Conservation (phyloP, 1,284 basidiomycete species). For the Kalmanozyma brasiliensis region DNA sequence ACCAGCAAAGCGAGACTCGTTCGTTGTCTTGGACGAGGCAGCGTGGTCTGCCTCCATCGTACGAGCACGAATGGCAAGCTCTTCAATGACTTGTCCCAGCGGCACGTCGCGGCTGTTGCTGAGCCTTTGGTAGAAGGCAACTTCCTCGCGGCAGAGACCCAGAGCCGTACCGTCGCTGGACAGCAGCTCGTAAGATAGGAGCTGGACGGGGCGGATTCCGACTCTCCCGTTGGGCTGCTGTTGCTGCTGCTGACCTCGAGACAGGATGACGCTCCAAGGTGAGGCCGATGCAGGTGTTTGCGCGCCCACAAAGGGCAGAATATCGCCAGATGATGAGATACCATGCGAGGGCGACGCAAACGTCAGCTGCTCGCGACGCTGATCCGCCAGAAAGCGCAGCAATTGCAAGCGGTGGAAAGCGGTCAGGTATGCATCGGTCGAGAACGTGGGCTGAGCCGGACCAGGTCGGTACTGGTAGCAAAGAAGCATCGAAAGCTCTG, state of each 20-base stretch:
- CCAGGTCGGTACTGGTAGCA: slow-evolving; percentile 32
- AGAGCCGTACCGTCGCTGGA: slow-evolving; percentile 17
- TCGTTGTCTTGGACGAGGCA: slow-evolving; percentile 5
- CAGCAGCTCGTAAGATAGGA: slow-evolving; percentile 37
- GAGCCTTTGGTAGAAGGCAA: slow-evolving; percentile 52
- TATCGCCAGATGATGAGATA: slow-evolving; percentile 39
- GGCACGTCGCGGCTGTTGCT: slow-evolving; percentile 52
- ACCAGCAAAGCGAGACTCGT: slow-evolving; percentile 29
- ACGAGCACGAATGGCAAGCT: slow-evolving; percentile 49
- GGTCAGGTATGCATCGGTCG: slow-evolving; percentile 27
- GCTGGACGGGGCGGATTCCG: slow-evolving; percentile 16
- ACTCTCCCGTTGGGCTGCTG: slow-evolving; percentile 11
- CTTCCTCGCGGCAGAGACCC: slow-evolving; percentile 41
- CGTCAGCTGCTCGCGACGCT: slow-evolving; percentile 28
- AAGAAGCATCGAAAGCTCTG: slow-evolving; percentile 46
- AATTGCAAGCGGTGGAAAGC: slow-evolving; percentile 43
- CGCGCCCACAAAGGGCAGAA: slow-evolving; percentile 40
- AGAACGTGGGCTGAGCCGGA: slow-evolving; percentile 2
- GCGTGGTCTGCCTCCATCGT: slow-evolving; percentile 40
- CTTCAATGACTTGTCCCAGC: slow-evolving; percentile 58
- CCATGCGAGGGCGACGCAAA: slow-evolving; percentile 45
- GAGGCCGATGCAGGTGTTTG: slow-evolving; percentile 14
- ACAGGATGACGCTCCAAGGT: slow-evolving; percentile 30
- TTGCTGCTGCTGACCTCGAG: slow-evolving; percentile 25
- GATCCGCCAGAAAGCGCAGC: slow-evolving; percentile 41